Conservation (phyloP, 148 eudicot species). For the Suaeda aralocaspica region DNA sequence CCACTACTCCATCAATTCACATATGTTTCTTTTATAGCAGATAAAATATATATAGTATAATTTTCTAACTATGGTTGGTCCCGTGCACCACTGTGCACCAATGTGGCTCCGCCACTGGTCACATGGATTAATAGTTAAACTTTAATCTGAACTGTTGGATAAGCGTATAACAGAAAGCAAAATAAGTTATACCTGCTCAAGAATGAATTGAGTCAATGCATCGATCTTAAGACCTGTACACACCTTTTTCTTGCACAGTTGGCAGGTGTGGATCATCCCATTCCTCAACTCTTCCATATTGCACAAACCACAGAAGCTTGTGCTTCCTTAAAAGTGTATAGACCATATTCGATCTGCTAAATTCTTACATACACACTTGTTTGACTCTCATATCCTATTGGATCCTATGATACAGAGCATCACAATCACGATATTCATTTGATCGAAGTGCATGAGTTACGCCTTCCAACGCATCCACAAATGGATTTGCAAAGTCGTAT, state of each 20-base stretch:
- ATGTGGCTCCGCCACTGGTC: no score
- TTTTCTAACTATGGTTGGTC: no score
- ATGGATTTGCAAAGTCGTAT: slow-evolving; percentile 94
- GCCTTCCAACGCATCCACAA: slow-evolving; percentile 85
- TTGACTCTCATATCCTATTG: slow-evolving; percentile 79
- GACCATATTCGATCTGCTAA: slow-evolving; percentile 87
- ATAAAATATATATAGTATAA: no score
- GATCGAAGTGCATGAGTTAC: slow-evolving; percentile 92
- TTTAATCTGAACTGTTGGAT: no score
- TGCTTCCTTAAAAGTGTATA: slow-evolving; percentile 96
- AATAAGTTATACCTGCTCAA: slow-evolving; percentile 56
- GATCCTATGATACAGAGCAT: slow-evolving; percentile 81
- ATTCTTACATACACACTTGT: slow-evolving; percentile 77
- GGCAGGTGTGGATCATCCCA: slow-evolving; percentile 98
- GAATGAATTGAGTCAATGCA: slow-evolving; percentile 77
- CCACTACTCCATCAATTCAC: no score
- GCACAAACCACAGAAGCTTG: slow-evolving; percentile 96
- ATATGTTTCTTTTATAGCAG: no score
- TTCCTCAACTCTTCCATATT: slow-evolving; percentile 84
- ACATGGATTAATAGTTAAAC: no score
- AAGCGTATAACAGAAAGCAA: no score
- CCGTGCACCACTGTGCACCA: no score
- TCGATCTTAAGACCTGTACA: slow-evolving; percentile 85
- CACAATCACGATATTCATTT: slow-evolving; percentile 91
- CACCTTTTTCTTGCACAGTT: slow-evolving; percentile 85